phyloP scores from a whole-genome alignment of 108 stramenopile species.

The Pseudonitzschia pungens region DNA sequence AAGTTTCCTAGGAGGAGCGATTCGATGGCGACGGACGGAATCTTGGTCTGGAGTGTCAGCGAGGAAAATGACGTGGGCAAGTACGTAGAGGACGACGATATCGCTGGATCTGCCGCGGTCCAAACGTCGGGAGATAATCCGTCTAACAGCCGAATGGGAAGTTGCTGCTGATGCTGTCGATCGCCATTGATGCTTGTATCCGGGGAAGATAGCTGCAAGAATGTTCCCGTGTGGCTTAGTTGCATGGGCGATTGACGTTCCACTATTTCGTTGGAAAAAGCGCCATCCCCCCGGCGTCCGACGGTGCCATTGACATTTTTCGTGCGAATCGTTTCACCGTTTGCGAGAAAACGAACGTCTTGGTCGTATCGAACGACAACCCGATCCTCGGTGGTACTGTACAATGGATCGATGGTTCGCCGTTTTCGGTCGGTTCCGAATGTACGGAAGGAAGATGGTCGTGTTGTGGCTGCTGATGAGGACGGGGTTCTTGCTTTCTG shows the following conservation, averaged over 20 bases:
- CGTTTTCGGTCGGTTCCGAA: too few species aligned
- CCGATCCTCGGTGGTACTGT: too few species aligned
- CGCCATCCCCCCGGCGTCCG: neutral
- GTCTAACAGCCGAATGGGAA: neutral
- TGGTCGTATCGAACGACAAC: too few species aligned
- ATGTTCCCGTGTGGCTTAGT: neutral
- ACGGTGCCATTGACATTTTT: neutral
- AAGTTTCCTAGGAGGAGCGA: constrained; percentile 4
- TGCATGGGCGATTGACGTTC: neutral
- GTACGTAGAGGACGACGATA: neutral
- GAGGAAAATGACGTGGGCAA: constrained; percentile 3
- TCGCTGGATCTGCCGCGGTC: neutral
- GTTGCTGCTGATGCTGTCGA: neutral
- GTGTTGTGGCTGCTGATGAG: too few species aligned
- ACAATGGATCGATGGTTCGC: too few species aligned
- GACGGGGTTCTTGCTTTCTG: too few species aligned
- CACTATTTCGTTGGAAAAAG: neutral
- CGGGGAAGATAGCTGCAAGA: neutral
- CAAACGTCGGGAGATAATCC: neutral
- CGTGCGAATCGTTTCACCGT: too few species aligned
- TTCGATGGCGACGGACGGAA: constrained; percentile 5
- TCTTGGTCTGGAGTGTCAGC: neutral
- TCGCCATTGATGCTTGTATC: neutral
- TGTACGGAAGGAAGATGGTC: too few species aligned
- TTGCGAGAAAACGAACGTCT: too few species aligned